These are phyloP conservation scores for Lactifluus hygrophoroides DNA, from an alignment of 768 basidiomycete species.

Conservation along the genomic window DNA sequence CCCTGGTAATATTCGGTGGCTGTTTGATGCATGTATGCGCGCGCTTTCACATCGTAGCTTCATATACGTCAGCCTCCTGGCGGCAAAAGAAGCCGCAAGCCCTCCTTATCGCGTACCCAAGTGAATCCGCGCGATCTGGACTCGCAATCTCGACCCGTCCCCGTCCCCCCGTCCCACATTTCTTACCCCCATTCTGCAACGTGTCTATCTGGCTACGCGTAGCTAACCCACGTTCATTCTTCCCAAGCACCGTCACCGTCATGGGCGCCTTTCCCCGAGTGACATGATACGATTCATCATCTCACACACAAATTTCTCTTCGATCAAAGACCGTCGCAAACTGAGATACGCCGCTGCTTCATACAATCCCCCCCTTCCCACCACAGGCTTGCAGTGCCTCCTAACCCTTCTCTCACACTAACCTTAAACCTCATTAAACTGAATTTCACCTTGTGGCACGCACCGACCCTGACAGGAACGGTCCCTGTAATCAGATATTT, in stretches of 20 bases:
- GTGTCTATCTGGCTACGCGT: not conserved
- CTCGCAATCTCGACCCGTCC: conserved; percentile 4
- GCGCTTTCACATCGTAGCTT: no score
- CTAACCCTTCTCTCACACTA: not conserved
- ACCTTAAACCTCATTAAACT: not conserved
- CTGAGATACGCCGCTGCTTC: not conserved
- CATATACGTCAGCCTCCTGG: not conserved
- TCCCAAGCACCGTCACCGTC: no score
- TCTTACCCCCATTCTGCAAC: conserved; percentile 10
- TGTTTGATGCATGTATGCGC: conserved; percentile 7
- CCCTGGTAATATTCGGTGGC: not conserved
- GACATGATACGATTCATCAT: no score
- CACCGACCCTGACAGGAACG: not conserved
- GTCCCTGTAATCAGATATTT: not conserved
- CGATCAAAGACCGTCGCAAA: no score
- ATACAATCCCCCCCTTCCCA: no score
- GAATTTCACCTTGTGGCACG: not conserved
- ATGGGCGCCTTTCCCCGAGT: not conserved
- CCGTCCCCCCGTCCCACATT: not conserved
- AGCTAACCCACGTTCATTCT: not conserved
- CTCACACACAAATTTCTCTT: no score
- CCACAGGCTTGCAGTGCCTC: no score
- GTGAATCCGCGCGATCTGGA: conserved; percentile 1
- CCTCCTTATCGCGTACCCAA: not conserved
- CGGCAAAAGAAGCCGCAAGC: not conserved